Conservation (phyloP, 1,139 yeast genomes). For the Nematodospora anomalae region DNA sequence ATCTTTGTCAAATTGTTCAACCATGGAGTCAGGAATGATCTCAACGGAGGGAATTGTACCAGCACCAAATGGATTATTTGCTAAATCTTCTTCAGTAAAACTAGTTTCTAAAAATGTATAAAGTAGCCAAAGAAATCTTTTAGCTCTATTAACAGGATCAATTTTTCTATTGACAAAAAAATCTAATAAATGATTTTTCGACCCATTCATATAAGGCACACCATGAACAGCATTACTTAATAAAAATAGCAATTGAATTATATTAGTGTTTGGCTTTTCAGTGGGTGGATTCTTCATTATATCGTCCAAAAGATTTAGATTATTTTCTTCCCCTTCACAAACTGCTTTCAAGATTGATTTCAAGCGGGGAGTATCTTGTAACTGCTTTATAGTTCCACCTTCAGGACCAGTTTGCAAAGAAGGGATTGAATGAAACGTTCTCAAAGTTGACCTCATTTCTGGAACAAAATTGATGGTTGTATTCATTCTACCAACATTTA, state of each 20-base stretch:
- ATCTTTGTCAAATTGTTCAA: constrained; percentile 60
- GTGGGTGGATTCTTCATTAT: constrained; percentile 36
- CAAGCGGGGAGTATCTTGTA: constrained; percentile 93
- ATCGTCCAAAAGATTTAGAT: constrained; percentile 43
- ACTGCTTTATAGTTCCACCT: constrained; percentile 58
- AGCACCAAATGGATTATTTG: constrained; percentile 64
- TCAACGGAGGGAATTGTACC: constrained; percentile 50
- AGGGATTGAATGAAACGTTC: constrained; percentile 94
- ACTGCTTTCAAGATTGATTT: constrained; percentile 85
- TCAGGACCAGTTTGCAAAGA: constrained; percentile 71
- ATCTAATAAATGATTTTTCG: constrained; percentile 50
- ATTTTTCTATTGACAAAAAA: constrained; percentile 56
- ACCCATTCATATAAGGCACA: constrained; percentile 19
- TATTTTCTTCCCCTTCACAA: constrained; percentile 52
- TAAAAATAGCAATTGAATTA: constrained; percentile 73
- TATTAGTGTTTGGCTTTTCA: constrained; percentile 49
- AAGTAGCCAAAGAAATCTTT: constrained; percentile 78
- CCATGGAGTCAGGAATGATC: constrained; percentile 38
- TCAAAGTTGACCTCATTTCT: constrained; percentile 91
- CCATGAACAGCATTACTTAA: constrained; percentile 59
- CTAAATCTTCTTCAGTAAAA: constrained; percentile 52
- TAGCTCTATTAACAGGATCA: constrained; percentile 64
- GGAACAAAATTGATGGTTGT: constrained; percentile 94
- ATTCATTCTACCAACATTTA: constrained; percentile 90
- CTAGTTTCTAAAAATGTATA: constrained; percentile 79